phyloP scores from a whole-genome alignment of 2,329 filamentous ascomycete genomes.

The Cercospora nicotianae region DNA sequence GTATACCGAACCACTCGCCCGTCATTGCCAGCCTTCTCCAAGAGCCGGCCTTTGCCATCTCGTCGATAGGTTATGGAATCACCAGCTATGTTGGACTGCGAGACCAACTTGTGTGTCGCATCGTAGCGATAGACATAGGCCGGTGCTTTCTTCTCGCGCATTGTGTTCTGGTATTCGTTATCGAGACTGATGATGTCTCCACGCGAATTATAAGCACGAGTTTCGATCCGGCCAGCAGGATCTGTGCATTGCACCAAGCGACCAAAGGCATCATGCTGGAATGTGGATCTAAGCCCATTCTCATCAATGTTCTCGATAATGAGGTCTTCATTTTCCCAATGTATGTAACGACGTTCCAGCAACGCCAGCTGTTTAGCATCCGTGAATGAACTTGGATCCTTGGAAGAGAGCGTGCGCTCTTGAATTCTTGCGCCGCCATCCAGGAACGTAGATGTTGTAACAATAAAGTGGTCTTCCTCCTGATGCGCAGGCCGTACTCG shows the following conservation, averaged over 20 bases:
- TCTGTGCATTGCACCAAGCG: not conserved
- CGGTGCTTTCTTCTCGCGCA: not conserved
- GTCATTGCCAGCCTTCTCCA: not conserved
- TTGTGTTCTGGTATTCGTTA: not conserved
- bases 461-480: not conserved
- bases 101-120: not conserved
- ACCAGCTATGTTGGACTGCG: not conserved
- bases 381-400: not conserved
- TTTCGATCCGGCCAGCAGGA: not conserved
- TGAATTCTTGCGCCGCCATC: not conserved
- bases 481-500: not conserved
- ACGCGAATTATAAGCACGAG: not conserved
- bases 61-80: not conserved
- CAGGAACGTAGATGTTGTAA: not conserved
- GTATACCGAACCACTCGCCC: not conserved
- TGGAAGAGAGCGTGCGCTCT: not conserved
- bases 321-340: not conserved
- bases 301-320: not conserved
- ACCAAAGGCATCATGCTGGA: not conserved
- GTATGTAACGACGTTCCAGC: not conserved
- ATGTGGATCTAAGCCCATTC: not conserved
- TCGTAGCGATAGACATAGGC: not conserved
- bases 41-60: not conserved
- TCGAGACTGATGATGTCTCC: not conserved
- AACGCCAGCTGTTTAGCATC: not conserved